Percentiles rank a stretch among this genome's conserved stretches.
Conservation (phyloP, 179 eudicot species). For the Nepenthes alata region DNA sequence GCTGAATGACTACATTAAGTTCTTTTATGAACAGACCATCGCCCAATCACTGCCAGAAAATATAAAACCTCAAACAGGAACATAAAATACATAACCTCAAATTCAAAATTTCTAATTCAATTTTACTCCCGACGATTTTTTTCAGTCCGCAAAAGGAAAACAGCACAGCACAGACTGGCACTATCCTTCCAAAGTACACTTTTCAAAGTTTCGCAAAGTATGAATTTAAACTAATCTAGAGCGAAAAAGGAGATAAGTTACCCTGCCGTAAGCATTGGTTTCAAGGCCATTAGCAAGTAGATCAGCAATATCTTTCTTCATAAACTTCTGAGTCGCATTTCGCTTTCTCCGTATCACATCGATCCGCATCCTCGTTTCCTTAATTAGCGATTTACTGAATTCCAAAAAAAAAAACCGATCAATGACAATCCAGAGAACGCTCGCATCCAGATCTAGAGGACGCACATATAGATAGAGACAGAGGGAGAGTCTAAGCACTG, state of each 20-base stretch:
- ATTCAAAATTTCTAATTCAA: too few species aligned
- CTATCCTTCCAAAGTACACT: too few species aligned
- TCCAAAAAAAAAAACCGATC: neutral
- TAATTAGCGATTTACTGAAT: constrained; percentile 9
- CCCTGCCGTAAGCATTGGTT: constrained; percentile 7
- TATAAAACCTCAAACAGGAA: too few species aligned
- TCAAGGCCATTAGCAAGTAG: constrained; percentile 9
- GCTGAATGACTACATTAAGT: too few species aligned
- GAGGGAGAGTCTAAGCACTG: neutral
- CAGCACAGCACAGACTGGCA: too few species aligned
- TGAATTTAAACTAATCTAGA: too few species aligned
- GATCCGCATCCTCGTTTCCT: constrained; percentile 11
- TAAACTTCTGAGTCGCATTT: constrained; percentile 10
- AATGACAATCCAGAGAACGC: neutral
- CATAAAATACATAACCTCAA: too few species aligned
- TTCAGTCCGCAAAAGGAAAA: too few species aligned
- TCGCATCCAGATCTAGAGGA: constrained; percentile 3
- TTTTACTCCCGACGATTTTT: too few species aligned
- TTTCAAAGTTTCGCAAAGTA: too few species aligned
- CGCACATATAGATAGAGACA: neutral
- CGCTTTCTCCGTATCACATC: constrained; percentile 10
- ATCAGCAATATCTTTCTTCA: constrained; percentile 11
- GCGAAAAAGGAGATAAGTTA: neutral
- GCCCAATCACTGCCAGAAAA: too few species aligned
- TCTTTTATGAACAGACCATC: too few species aligned